These are phyloP conservation scores for Colletotrichum salicis DNA, from an alignment of 2,329 filamentous ascomycete species.

Conservation along the genomic window DNA sequence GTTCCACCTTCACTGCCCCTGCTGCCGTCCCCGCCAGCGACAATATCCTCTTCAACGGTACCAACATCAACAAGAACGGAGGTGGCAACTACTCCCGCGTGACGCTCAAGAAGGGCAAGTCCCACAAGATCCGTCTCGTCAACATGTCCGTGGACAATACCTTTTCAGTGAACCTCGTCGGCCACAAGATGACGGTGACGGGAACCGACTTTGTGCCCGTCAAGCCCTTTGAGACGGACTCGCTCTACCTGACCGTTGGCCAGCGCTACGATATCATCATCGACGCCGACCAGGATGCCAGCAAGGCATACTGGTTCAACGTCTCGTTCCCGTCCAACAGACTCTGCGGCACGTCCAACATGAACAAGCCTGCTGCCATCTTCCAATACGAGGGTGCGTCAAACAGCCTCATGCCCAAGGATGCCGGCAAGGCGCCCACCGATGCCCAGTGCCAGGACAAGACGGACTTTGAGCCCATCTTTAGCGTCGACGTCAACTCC, in stretches of 20 bases:
- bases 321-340: constrained; percentile 45
- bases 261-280: constrained; percentile 58
- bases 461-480: constrained; percentile 40
- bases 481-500: constrained; percentile 40
- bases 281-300: constrained; percentile 43
- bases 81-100: constrained; percentile 55
- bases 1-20: constrained; percentile 35
- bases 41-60: constrained; percentile 58
- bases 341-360: constrained; percentile 47
- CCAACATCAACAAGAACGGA: constrained; percentile 44
- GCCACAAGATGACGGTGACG: constrained; percentile 72
- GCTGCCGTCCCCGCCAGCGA: constrained; percentile 41
- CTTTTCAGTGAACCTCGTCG: constrained; percentile 67
- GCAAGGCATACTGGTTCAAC: constrained; percentile 47
- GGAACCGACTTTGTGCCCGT: constrained; percentile 73
- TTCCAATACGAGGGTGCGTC: constrained; percentile 50
- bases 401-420: constrained; percentile 41
- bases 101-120: constrained; percentile 61
- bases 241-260: constrained; percentile 70
- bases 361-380: constrained; percentile 49
- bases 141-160: constrained; percentile 64
- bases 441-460: constrained; percentile 39
- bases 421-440: constrained; percentile 41
- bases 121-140: constrained; percentile 68
- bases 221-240: constrained; percentile 69